phyloP scores from a whole-genome alignment of 441 rosid species.

The Gossypium schwendimanii region DNA sequence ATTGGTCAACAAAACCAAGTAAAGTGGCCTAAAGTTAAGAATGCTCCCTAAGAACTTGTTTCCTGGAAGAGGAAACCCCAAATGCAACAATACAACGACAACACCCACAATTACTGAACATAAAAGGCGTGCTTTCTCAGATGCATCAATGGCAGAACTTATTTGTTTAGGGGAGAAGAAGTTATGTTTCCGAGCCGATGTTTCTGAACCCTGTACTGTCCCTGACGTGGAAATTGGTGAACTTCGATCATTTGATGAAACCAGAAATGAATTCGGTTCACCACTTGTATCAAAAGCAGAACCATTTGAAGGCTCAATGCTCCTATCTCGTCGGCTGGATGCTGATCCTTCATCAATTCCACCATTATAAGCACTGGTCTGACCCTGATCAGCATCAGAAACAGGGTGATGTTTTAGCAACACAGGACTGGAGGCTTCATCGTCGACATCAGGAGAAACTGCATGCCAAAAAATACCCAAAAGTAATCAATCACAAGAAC shows the following conservation, averaged over 20 bases:
- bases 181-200: slow-evolving; percentile 5
- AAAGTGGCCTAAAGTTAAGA: slow-evolving; percentile 60
- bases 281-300: slow-evolving; percentile 19
- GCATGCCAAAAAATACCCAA: slow-evolving; percentile 11
- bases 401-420: slow-evolving; percentile 16
- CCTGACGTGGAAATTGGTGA: slow-evolving; percentile 24
- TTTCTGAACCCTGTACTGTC: slow-evolving; percentile 23
- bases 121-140: slow-evolving; percentile 40
- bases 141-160: slow-evolving; percentile 48
- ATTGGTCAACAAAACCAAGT: slow-evolving; percentile 51
- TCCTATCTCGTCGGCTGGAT: not conserved
- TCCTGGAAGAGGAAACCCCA: slow-evolving; percentile 51
- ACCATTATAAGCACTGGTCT: not conserved
- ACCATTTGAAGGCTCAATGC: slow-evolving; percentile 16
- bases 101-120: slow-evolving; percentile 42
- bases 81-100: slow-evolving; percentile 40
- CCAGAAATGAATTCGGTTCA: slow-evolving; percentile 16
- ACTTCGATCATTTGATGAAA: slow-evolving; percentile 25
- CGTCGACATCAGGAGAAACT: slow-evolving; percentile 18
- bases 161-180: slow-evolving; percentile 39
- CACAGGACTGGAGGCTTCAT: slow-evolving; percentile 10
- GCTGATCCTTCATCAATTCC: slow-evolving; percentile 11
- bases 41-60: slow-evolving; percentile 27
- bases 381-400: slow-evolving; percentile 11
- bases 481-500: slow-evolving; percentile 1